phyloP scores from a whole-genome alignment of 2,329 filamentous ascomycete species.

The Microdochium trichocladiopsis region DNA sequence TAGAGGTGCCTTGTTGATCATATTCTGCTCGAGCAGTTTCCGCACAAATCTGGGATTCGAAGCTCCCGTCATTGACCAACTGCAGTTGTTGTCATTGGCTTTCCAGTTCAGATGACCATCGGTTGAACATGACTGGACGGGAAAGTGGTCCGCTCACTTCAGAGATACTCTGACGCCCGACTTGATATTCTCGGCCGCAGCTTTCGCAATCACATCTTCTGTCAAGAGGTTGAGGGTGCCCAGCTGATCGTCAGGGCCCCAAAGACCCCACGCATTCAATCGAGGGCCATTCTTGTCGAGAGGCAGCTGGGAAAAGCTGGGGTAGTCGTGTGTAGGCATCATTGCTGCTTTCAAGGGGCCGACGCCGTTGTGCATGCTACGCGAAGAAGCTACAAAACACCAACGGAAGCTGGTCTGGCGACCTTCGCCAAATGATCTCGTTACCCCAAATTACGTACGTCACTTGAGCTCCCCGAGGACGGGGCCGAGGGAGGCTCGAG shows the following conservation, averaged over 20 bases:
- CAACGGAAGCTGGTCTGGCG: too few relatives aligned
- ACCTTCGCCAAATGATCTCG: too few relatives aligned
- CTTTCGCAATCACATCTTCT: slow-evolving; percentile 6
- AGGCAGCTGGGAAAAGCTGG: neutral
- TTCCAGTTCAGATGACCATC: too few relatives aligned
- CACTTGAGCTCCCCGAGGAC: too few relatives aligned
- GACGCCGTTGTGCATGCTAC: too few relatives aligned
- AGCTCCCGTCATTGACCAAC: neutral
- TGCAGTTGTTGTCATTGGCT: too few relatives aligned
- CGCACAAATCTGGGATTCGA: neutral
- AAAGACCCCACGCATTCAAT: slow-evolving; percentile 6
- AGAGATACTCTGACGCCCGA: slow-evolving; percentile 7
- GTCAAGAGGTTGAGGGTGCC: slow-evolving; percentile 8
- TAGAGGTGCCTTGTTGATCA: neutral
- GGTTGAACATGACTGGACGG: too few relatives aligned
- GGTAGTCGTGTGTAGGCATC: neutral
- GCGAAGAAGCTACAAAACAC: too few relatives aligned
- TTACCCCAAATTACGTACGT: too few relatives aligned
- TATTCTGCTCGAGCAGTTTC: neutral
- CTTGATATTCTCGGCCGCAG: slow-evolving; percentile 18
- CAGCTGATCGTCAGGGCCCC: slow-evolving; percentile 4
- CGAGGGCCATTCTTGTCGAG: neutral
- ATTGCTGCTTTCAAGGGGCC: too few relatives aligned
- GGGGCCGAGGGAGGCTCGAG: too few relatives aligned
- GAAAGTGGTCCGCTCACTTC: slow-evolving; percentile 5